Conservation (phyloP, 2,329 filamentous ascomycete genomes). For the Cadophora sp. region DNA sequence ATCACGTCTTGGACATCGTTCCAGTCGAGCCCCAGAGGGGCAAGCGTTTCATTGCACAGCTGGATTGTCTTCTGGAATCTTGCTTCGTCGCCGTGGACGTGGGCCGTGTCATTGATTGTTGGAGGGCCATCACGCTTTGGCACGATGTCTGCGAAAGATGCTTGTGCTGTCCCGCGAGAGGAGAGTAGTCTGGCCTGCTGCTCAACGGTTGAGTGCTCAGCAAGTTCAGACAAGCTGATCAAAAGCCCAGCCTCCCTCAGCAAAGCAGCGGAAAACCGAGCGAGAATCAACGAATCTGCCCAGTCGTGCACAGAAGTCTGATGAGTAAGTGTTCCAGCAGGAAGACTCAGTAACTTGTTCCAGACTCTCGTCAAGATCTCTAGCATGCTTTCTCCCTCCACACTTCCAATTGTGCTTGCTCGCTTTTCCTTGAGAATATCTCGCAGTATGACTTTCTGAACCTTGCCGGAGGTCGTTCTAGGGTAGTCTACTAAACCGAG, state of each 20-base stretch:
- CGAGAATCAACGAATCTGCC: conserved; percentile 25
- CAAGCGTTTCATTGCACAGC: conserved; percentile 17
- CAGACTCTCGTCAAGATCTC: conserved; percentile 23
- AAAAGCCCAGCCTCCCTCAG: conserved; percentile 15
- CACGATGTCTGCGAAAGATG: conserved; percentile 17
- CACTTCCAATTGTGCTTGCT: background rate
- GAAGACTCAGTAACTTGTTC: conserved; percentile 23
- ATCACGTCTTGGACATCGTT: conserved; percentile 29
- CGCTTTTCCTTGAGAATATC: conserved; percentile 30
- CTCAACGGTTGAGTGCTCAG: conserved; percentile 23
- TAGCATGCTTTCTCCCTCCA: background rate
- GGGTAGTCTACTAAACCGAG: conserved; percentile 83
- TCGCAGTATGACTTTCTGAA: conserved; percentile 83
- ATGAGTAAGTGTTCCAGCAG: conserved; percentile 15
- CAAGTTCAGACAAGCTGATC: conserved; percentile 22
- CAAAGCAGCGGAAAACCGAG: conserved; percentile 25
- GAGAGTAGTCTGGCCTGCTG: conserved; percentile 24
- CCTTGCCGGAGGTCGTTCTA: conserved; percentile 95
- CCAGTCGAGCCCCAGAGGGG: conserved; percentile 22
- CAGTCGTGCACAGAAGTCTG: conserved; percentile 25
- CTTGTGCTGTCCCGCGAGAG: background rate
- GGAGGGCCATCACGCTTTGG: conserved; percentile 23
- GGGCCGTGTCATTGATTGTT: conserved; percentile 23
- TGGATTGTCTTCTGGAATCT: conserved; percentile 15
- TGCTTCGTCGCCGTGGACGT: conserved; percentile 13